phyloP scores from a whole-genome alignment of 495 filamentous ascomycete genomes.

The Cryomyces minteri region DNA sequence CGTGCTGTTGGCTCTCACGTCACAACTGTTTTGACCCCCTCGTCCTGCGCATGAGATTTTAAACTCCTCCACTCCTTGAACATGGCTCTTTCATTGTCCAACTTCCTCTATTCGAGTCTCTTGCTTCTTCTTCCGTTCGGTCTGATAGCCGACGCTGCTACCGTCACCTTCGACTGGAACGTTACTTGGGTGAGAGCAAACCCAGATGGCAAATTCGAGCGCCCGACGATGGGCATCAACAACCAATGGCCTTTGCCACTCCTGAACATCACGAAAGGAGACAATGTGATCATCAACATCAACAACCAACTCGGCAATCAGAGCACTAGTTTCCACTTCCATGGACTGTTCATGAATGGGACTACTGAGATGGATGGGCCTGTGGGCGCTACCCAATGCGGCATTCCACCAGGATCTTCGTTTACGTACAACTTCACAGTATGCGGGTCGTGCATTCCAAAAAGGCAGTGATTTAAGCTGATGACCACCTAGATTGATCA shows the following conservation, averaged over 20 bases:
- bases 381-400: slow-evolving; percentile 47
- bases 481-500: slow-evolving; percentile 31
- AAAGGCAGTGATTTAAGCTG: neutral
- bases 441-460: slow-evolving; percentile 5
- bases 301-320: slow-evolving; percentile 57
- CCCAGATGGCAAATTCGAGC: slow-evolving; percentile 50
- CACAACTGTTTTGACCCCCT: too few relatives aligned
- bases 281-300: slow-evolving; percentile 51
- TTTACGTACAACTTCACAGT: slow-evolving; percentile 69
- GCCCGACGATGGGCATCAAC: slow-evolving; percentile 66
- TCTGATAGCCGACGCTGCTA: slow-evolving; percentile 32
- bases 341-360: slow-evolving; percentile 57
- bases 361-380: slow-evolving; percentile 63
- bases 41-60: too few relatives aligned
- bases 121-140: slow-evolving; percentile 17
- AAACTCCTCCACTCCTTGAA: neutral
- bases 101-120: slow-evolving; percentile 15
- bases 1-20: too few relatives aligned
- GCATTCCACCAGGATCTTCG: slow-evolving; percentile 39
- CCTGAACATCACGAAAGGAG: slow-evolving; percentile 51
- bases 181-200: slow-evolving; percentile 66
- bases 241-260: slow-evolving; percentile 57
- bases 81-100: slow-evolving; percentile 23
- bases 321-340: slow-evolving; percentile 55
- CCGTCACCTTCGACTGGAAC: slow-evolving; percentile 60